Conservation (phyloP, 805 yeast species). For the Danielia oregonensis region DNA sequence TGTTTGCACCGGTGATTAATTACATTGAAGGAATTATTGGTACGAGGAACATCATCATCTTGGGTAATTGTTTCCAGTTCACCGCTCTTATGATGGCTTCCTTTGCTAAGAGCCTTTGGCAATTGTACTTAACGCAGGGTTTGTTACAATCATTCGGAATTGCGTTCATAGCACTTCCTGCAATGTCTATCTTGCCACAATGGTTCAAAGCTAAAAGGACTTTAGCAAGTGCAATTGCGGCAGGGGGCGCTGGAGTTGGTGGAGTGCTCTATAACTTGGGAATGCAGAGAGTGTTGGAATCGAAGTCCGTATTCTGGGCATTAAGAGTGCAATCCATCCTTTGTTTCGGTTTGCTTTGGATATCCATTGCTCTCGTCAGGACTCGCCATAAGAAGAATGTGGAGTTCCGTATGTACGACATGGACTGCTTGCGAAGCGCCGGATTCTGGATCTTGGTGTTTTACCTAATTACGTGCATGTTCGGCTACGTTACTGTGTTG, state of each 20-base stretch:
- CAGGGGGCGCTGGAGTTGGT: constrained; percentile 49
- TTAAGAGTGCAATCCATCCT: constrained; percentile 38
- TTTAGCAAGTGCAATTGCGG: constrained; percentile 46
- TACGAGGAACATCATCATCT: constrained; percentile 39
- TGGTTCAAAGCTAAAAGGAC: constrained; percentile 68
- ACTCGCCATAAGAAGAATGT: constrained; percentile 14
- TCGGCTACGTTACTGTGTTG: constrained; percentile 59
- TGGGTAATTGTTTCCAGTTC: constrained; percentile 52
- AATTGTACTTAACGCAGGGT: constrained; percentile 66
- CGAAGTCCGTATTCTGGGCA: constrained; percentile 45
- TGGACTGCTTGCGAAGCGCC: constrained; percentile 29
- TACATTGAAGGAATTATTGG: constrained; percentile 48
- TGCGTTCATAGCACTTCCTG: constrained; percentile 57
- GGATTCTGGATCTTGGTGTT: constrained; percentile 42
- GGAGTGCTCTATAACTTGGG: constrained; percentile 48
- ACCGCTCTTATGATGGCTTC: constrained; percentile 59
- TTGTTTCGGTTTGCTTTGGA: constrained; percentile 12
- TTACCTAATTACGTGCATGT: constrained; percentile 45
- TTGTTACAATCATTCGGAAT: constrained; percentile 55
- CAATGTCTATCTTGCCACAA: constrained; percentile 57
- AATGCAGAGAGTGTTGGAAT: constrained; percentile 35
- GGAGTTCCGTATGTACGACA: constrained; percentile 37
- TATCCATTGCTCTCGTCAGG: constrained; percentile 12
- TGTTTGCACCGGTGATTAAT: constrained; percentile 52
- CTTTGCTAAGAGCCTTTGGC: constrained; percentile 58